These are phyloP conservation scores for Scedosporium dehoogii DNA, from an alignment of 2,329 filamentous ascomycete species.

Conservation along the genomic window DNA sequence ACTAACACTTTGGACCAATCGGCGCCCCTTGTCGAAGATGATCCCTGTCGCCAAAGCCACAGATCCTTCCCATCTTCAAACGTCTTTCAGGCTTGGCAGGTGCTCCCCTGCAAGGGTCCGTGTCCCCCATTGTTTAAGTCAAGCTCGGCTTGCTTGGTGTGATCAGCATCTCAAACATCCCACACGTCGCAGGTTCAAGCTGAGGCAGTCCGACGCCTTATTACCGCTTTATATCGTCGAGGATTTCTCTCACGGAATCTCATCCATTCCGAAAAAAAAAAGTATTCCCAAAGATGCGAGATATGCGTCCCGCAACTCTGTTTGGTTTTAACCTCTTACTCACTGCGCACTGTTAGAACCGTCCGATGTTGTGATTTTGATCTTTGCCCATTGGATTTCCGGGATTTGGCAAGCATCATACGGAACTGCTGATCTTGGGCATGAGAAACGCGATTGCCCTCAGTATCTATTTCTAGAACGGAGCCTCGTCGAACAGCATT, in stretches of 20 bases:
- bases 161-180: slow-evolving; percentile 4
- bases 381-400: not conserved
- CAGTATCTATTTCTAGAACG: slow-evolving; percentile 2
- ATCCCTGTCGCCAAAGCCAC: slow-evolving; percentile 2
- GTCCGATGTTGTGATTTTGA: slow-evolving; percentile 1
- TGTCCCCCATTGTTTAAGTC: not conserved
- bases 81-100: not conserved
- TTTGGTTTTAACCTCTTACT: not conserved
- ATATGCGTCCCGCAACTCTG: not conserved
- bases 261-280: not conserved
- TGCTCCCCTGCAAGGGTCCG: not conserved
- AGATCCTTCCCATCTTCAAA: slow-evolving; percentile 3
- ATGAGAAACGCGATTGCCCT: not conserved
- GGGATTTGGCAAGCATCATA: not conserved
- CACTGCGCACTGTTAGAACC: not conserved
- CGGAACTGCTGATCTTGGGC: not conserved
- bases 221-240: not conserved
- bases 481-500: not conserved
- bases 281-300: not conserved
- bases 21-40: not conserved
- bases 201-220: not conserved
- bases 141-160: not conserved
- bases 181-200: slow-evolving; percentile 4
- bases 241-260: slow-evolving; percentile 1
- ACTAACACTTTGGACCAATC: not conserved